These are phyloP conservation scores for Termitomyces sp. DNA, from an alignment of 768 basidiomycete species.

Conservation along the genomic window DNA sequence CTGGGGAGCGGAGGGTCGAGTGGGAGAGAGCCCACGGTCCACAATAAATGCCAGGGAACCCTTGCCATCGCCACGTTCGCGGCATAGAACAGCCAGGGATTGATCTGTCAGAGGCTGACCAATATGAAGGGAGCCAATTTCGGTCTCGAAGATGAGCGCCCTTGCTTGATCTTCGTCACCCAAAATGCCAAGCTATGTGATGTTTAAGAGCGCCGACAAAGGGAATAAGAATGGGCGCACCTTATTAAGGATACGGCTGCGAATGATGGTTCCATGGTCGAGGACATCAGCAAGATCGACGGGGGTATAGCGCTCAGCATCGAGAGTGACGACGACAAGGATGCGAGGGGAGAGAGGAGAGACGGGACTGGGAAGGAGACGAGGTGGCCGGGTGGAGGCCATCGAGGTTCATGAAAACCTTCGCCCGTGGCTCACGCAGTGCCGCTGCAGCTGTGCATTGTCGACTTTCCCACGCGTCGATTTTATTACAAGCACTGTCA, in stretches of 20 bases:
- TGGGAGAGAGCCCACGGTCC: neutral
- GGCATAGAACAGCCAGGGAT: conserved; percentile 10
- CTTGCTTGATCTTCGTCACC: conserved; percentile 9
- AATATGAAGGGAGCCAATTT: conserved; percentile 15
- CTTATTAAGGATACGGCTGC: conserved; percentile 14
- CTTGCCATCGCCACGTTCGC: conserved; percentile 13
- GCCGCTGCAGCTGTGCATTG: neutral
- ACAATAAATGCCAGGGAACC: conserved; percentile 16
- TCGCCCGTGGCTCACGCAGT: too few relatives aligned
- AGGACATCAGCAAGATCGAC: conserved; percentile 15
- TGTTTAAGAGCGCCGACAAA: neutral
- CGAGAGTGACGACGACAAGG: conserved; percentile 14
- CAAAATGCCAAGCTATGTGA: conserved; percentile 12
- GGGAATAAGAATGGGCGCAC: neutral
- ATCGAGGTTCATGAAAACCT: neutral
- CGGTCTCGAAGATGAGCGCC: conserved; percentile 16
- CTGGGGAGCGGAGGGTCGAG: neutral
- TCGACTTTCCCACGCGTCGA: conserved; percentile 15
- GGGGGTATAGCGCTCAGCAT: conserved; percentile 16
- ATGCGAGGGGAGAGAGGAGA: conserved; percentile 4
- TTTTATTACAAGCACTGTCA: conserved; percentile 13
- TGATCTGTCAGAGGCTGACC: conserved; percentile 12
- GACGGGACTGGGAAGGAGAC: conserved; percentile 4
- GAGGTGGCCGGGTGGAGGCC: neutral
- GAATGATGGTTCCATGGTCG: conserved; percentile 14